A percentile compares a stretch with the other conserved stretches of the same genome.
Evolutionary conservation across 2,329 filamentous ascomycete genomes (phyloP).

Genomic region (Stemphylium lycopersici): DNA sequence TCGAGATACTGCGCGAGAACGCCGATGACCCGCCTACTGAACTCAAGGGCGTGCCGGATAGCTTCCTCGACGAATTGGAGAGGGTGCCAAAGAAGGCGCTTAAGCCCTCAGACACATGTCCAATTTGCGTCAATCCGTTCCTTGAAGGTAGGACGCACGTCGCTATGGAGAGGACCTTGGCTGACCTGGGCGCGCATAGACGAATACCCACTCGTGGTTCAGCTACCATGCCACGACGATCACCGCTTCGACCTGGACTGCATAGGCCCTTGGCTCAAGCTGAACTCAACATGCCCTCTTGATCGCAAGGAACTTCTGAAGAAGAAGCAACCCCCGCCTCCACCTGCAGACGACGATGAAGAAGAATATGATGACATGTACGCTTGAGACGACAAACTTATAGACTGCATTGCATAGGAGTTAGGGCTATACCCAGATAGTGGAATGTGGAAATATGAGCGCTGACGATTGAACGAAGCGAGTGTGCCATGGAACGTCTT

Average conservation of each 20-base stretch:
- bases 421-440: constrained; percentile 9
- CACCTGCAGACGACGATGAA: constrained; percentile 59
- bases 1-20: constrained; percentile 59
- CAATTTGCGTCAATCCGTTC: constrained; percentile 67
- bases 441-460: not conserved
- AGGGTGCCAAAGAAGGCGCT: constrained; percentile 63
- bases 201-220: constrained; percentile 67
- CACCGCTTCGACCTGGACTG: constrained; percentile 71
- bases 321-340: constrained; percentile 51
- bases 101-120: constrained; percentile 60
- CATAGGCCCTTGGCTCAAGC: constrained; percentile 67
- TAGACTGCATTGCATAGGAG: constrained; percentile 12
- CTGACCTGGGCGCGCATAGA: constrained; percentile 47
- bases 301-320: constrained; percentile 66
- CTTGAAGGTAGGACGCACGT: constrained; percentile 57
- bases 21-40: constrained; percentile 66
- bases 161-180: constrained; percentile 3
- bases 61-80: constrained; percentile 66
- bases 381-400: constrained; percentile 38
- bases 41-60: constrained; percentile 66
- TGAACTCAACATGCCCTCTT: constrained; percentile 68
- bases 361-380: constrained; percentile 61
- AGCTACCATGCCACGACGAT: constrained; percentile 65
- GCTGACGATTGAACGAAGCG: not conserved
- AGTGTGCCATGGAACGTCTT: not conserved